A percentile compares a stretch with the other conserved stretches of the same genome.
These are phyloP conservation scores for Nidularia sp. DNA, from an alignment of 768 basidiomycete species.

Conservation along the genomic window DNA sequence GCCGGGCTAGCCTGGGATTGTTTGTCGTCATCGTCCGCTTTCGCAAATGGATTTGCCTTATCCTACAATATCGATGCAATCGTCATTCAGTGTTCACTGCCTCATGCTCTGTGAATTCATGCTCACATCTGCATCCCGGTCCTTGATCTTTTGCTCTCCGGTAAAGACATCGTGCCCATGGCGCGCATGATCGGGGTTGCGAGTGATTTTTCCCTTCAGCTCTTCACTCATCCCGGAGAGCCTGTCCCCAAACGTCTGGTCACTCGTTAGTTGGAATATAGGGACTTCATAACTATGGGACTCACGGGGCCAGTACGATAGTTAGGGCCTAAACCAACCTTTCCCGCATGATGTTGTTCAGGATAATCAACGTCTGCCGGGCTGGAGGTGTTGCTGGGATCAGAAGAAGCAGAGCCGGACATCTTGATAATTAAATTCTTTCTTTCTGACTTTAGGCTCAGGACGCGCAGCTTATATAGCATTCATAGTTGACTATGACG, in stretches of 20 bases:
- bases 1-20: background rate
- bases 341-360: constrained; percentile 38
- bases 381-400: background rate
- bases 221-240: constrained; percentile 19
- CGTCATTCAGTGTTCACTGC: background rate
- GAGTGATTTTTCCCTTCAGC: constrained; percentile 19
- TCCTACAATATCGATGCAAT: constrained; percentile 8
- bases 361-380: constrained; percentile 20
- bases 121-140: constrained; percentile 17
- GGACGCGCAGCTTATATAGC: no score
- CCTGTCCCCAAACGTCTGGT: constrained; percentile 19
- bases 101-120: no score
- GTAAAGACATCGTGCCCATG: constrained; percentile 18
- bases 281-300: background rate
- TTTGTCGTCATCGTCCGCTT: constrained; percentile 3
- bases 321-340: constrained; percentile 40
- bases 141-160: constrained; percentile 19
- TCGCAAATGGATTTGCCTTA: constrained; percentile 17
- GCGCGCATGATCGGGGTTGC: constrained; percentile 17
- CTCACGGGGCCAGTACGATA: constrained; percentile 27
- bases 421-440: no score
- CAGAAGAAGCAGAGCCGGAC: no score
- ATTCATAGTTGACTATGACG: no score
- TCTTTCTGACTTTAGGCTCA: no score
- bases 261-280: background rate